phyloP scores from a whole-genome alignment of 2,329 filamentous ascomycete species.

The Hypoxylon sp. region DNA sequence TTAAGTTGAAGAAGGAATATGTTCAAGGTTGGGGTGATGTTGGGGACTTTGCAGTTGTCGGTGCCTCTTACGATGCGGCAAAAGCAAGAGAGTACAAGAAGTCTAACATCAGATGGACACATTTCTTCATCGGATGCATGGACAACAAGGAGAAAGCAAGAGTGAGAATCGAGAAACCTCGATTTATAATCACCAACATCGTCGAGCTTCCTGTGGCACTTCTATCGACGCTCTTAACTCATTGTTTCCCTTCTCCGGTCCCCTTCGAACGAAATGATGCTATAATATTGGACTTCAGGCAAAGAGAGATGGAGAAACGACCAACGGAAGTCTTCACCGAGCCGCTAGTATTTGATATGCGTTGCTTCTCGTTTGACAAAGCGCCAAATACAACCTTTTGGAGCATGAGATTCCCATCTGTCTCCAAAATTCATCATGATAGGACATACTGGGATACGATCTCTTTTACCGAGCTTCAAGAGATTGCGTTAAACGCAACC shows the following conservation, averaged over 20 bases:
- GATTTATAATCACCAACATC: slow-evolving; percentile 76
- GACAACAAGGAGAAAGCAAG: slow-evolving; percentile 74
- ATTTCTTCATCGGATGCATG: slow-evolving; percentile 84
- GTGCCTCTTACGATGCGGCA: slow-evolving; percentile 77
- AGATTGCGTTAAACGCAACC: slow-evolving; percentile 72
- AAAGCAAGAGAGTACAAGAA: slow-evolving; percentile 71
- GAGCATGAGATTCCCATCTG: slow-evolving; percentile 81
- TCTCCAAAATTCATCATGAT: slow-evolving; percentile 84
- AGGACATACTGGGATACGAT: slow-evolving; percentile 77
- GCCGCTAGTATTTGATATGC: slow-evolving; percentile 84
- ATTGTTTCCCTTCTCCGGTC: slow-evolving; percentile 62
- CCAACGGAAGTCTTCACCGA: slow-evolving; percentile 72
- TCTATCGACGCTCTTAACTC: slow-evolving; percentile 65
- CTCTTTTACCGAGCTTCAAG: slow-evolving; percentile 78
- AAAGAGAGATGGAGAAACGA: slow-evolving; percentile 59
- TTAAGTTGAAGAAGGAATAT: slow-evolving; percentile 93
- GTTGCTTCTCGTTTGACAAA: slow-evolving; percentile 85
- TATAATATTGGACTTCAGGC: slow-evolving; percentile 64
- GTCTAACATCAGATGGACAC: slow-evolving; percentile 77
- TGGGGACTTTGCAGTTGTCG: slow-evolving; percentile 85
- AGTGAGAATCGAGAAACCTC: slow-evolving; percentile 66
- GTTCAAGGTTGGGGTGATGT: slow-evolving; percentile 83
- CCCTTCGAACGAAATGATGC: slow-evolving; percentile 56
- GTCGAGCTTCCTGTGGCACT: slow-evolving; percentile 69
- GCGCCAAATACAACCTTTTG: slow-evolving; percentile 77